A percentile compares a stretch with the other conserved stretches of the same genome.
These are phyloP conservation scores for Drosera capensis DNA, from an alignment of 148 eudicot species.

Conservation along the genomic window DNA sequence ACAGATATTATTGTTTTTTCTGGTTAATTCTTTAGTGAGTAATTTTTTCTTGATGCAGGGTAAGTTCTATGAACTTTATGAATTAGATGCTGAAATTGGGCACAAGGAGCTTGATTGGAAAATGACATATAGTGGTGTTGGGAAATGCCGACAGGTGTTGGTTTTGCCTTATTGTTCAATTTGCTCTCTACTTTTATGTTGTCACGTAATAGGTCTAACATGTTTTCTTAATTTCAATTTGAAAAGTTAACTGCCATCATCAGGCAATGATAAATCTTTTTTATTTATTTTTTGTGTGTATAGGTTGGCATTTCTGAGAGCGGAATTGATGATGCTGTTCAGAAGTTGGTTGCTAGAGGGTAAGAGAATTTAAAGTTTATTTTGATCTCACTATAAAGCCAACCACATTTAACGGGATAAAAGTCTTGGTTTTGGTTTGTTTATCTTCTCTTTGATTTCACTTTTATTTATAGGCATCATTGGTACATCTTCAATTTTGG, in stretches of 20 bases:
- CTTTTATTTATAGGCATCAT: no score
- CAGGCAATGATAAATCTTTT: no score
- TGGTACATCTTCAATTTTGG: no score
- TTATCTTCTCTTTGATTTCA: no score
- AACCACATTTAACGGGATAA: not conserved
- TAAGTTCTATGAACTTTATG: slow-evolving; percentile 94
- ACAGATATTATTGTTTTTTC: not conserved
- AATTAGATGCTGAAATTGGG: slow-evolving; percentile 94
- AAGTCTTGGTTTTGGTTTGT: not conserved
- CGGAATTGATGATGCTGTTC: slow-evolving; percentile 96
- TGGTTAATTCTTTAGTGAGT: not conserved
- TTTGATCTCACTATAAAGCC: not conserved
- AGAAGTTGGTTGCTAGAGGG: slow-evolving; percentile 92
- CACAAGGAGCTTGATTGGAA: slow-evolving; percentile 99
- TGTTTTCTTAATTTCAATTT: not conserved
- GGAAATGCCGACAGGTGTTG: slow-evolving; percentile 91
- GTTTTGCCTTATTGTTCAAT: slow-evolving; percentile 1
- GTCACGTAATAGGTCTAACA: not conserved
- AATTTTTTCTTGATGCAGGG: slow-evolving; percentile 31
- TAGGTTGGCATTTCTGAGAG: slow-evolving; percentile 92
- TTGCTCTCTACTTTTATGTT: slow-evolving; percentile 3
- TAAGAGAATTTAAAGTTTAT: slow-evolving; percentile 17
- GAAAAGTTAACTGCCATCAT: not conserved
- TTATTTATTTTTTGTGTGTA: no score
- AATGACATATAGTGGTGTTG: slow-evolving; percentile 87